Evolutionary conservation across 1,284 basidiomycete genomes (phyloP).

Genomic region (Melanopsichium pennsylvanicum): DNA sequence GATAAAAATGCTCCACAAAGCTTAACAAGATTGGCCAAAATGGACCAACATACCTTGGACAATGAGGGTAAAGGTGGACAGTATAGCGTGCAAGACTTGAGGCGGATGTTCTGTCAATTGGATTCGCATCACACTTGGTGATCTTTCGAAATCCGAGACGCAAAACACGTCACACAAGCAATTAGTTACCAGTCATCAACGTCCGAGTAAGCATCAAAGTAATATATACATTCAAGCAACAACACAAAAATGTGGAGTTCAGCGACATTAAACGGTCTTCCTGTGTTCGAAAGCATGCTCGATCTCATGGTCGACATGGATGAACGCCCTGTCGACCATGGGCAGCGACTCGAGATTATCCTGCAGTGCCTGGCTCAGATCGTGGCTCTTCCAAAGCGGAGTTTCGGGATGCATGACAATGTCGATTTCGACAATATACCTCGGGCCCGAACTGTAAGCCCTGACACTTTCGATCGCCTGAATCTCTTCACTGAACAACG

Average conservation of each 20-base stretch:
- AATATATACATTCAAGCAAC: too few species aligned
- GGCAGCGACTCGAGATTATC: constrained; percentile 92
- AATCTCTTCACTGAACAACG: constrained; percentile 77
- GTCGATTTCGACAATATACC: constrained; percentile 93
- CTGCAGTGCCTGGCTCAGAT: constrained; percentile 87
- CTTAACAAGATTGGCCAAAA: constrained; percentile 6
- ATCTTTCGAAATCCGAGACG: too few species aligned
- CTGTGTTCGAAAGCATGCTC: constrained; percentile 55
- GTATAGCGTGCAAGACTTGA: constrained; percentile 7
- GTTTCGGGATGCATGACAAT: constrained; percentile 90
- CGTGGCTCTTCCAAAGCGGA: constrained; percentile 89
- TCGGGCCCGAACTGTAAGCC: constrained; percentile 69
- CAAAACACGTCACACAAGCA: too few species aligned
- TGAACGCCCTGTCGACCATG: constrained; percentile 74
- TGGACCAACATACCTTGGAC: neutral
- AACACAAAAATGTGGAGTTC: too few species aligned
- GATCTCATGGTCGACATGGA: constrained; percentile 58
- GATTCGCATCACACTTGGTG: constrained; percentile 33
- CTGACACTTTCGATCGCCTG: constrained; percentile 78
- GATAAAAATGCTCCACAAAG: constrained; percentile 23
- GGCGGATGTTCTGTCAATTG: constrained; percentile 21
- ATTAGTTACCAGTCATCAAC: too few species aligned
- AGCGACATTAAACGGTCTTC: constrained; percentile 42
- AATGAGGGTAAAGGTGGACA: constrained; percentile 7
- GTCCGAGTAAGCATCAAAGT: too few species aligned